A percentile compares a stretch with the other conserved stretches of the same genome.
Conservation (phyloP, 148 eudicot genomes). For the Cornus kousa region DNA sequence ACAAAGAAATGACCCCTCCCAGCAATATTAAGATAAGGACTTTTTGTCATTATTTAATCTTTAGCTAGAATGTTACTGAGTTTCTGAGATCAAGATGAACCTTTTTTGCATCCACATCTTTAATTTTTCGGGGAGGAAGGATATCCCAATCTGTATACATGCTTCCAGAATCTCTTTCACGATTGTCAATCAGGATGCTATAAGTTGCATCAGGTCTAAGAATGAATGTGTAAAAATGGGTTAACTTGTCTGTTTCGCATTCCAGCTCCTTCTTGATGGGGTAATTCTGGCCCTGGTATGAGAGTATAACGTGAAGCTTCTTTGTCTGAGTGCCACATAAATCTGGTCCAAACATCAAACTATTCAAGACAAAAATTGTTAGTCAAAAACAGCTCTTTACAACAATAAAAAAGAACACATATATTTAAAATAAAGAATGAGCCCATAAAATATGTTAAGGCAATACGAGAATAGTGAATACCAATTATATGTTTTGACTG, state of each 20-base stretch:
- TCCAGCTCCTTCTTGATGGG: constrained; percentile 69
- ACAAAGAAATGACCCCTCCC: neutral
- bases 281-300: constrained; percentile 81
- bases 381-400: constrained; percentile 1
- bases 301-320: constrained; percentile 76
- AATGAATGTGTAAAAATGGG: constrained; percentile 91
- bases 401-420: neutral
- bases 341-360: constrained; percentile 94
- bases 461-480: neutral
- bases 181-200: constrained; percentile 70
- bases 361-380: constrained; percentile 17
- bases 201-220: constrained; percentile 93
- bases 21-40: neutral
- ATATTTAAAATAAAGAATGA: no score
- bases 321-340: constrained; percentile 78
- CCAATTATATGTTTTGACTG: no score
- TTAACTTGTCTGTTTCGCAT: constrained; percentile 86
- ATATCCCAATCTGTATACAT: constrained; percentile 97
- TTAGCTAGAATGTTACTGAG: neutral
- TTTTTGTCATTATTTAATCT: neutral
- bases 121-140: constrained; percentile 89
- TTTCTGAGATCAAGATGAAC: constrained; percentile 26
- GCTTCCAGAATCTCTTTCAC: constrained; percentile 93
- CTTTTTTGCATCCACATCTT: constrained; percentile 79
- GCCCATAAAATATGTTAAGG: neutral